Percentiles rank a stretch among this genome's conserved stretches.
Evolutionary conservation across 805 yeast species (phyloP).

Genomic region (Monosporozyma servazzii): DNA sequence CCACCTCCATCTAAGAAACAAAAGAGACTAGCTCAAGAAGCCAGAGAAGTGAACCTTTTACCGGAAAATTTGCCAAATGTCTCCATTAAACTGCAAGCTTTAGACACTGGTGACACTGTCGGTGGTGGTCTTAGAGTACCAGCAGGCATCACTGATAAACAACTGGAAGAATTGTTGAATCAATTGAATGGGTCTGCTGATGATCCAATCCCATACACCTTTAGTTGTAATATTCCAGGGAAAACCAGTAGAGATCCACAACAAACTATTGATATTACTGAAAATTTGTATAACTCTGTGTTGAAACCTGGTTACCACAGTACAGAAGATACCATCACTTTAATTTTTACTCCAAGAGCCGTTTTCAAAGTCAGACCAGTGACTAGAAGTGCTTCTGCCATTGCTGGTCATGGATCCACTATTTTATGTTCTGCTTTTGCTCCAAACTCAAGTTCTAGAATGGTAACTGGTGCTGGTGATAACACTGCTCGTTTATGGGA

Average conservation of each 20-base stretch:
- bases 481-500: constrained; percentile 95
- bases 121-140: constrained; percentile 89
- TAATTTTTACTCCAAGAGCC: constrained; percentile 90
- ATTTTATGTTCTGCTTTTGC: constrained; percentile 89
- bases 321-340: constrained; percentile 86
- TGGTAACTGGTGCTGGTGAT: constrained; percentile 96
- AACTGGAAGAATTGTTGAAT: constrained; percentile 80
- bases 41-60: constrained; percentile 60
- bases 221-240: constrained; percentile 51
- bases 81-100: constrained; percentile 79
- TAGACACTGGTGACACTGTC: constrained; percentile 79
- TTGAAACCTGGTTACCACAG: constrained; percentile 80
- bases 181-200: constrained; percentile 60
- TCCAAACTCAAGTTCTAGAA: constrained; percentile 72
- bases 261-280: constrained; percentile 56
- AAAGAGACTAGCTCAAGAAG: constrained; percentile 71
- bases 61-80: constrained; percentile 84
- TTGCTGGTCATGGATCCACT: constrained; percentile 92
- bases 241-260: constrained; percentile 32
- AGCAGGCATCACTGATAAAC: constrained; percentile 74
- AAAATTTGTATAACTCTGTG: constrained; percentile 68
- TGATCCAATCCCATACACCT: constrained; percentile 86
- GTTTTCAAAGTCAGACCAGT: constrained; percentile 88
- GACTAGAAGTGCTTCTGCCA: constrained; percentile 84
- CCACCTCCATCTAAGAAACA: constrained; percentile 94